phyloP scores from a whole-genome alignment of 2,329 filamentous ascomycete genomes.

The Cercospora sojina region DNA sequence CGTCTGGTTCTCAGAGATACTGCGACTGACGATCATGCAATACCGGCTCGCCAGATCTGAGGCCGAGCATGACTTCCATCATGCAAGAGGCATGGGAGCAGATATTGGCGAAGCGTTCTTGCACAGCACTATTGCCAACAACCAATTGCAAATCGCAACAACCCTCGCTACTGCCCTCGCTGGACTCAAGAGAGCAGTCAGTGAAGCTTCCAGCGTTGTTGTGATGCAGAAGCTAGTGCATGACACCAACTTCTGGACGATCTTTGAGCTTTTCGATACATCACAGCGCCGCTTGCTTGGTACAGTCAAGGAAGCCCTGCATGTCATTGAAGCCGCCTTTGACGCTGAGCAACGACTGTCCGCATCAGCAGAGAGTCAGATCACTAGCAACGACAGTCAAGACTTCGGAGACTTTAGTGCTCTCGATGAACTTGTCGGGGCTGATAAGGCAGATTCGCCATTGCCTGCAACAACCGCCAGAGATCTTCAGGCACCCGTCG shows the following conservation, averaged over 20 bases:
- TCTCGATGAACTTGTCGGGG: constrained; percentile 46
- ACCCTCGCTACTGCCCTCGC: constrained; percentile 54
- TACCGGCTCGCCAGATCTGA: constrained; percentile 58
- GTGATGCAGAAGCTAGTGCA: constrained; percentile 39
- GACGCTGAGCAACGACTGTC: constrained; percentile 24
- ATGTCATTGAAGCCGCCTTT: constrained; percentile 48
- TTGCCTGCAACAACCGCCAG: constrained; percentile 33
- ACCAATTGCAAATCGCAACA: constrained; percentile 58
- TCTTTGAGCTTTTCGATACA: constrained; percentile 55
- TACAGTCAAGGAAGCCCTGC: constrained; percentile 52
- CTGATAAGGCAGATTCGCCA: background rate
- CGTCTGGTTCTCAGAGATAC: constrained; percentile 56
- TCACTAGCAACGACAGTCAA: constrained; percentile 60
- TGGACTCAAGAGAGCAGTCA: constrained; percentile 52
- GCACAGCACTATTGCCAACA: constrained; percentile 54
- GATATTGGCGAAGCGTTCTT: constrained; percentile 49
- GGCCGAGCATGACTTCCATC: constrained; percentile 54
- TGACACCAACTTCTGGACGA: constrained; percentile 42
- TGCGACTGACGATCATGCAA: constrained; percentile 53
- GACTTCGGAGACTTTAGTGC: constrained; percentile 62
- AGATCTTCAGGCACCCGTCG: constrained; percentile 49
- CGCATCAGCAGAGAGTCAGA: constrained; percentile 35
- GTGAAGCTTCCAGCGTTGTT: constrained; percentile 34
- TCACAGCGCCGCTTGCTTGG: constrained; percentile 41
- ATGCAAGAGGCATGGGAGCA: constrained; percentile 38